Conservation (phyloP, 2,329 filamentous ascomycete species). For the Penicillium brevicompactum region DNA sequence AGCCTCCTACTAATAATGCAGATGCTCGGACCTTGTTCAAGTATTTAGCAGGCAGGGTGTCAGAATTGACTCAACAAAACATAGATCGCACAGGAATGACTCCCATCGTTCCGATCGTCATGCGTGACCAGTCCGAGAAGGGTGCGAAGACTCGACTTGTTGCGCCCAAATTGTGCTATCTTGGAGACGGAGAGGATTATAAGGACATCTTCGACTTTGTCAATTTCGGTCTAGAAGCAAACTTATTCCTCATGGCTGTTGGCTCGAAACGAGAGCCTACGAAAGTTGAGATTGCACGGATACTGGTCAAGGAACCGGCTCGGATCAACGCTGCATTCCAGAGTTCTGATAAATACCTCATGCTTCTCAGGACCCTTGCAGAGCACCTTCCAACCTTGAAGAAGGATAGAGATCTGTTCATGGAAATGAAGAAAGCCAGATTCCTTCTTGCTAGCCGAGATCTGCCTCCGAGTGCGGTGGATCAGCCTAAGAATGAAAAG, state of each 20-base stretch:
- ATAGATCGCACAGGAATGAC: conserved; percentile 64
- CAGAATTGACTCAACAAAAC: conserved; percentile 68
- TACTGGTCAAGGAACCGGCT: conserved; percentile 82
- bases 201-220: conserved; percentile 96
- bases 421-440: conserved; percentile 70
- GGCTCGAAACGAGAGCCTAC: conserved; percentile 92
- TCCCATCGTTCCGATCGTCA: conserved; percentile 69
- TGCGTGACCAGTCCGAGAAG: conserved; percentile 43
- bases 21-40: conserved; percentile 74
- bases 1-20: conserved; percentile 67
- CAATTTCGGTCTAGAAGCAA: conserved; percentile 85
- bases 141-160: conserved; percentile 55
- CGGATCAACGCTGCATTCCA: conserved; percentile 79
- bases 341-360: conserved; percentile 81
- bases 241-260: conserved; percentile 82
- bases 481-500: conserved; percentile 18
- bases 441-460: conserved; percentile 87
- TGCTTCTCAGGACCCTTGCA: conserved; percentile 77
- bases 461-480: conserved; percentile 46
- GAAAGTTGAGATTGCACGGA: conserved; percentile 77
- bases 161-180: conserved; percentile 73
- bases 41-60: conserved; percentile 78
- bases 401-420: conserved; percentile 76
- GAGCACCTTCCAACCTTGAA: conserved; percentile 71
- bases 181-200: conserved; percentile 73